Percentiles rank a stretch among this genome's conserved stretches.
phyloP scores from a whole-genome alignment of 2,329 filamentous ascomycete genomes.

The Fusarium bactridioides region DNA sequence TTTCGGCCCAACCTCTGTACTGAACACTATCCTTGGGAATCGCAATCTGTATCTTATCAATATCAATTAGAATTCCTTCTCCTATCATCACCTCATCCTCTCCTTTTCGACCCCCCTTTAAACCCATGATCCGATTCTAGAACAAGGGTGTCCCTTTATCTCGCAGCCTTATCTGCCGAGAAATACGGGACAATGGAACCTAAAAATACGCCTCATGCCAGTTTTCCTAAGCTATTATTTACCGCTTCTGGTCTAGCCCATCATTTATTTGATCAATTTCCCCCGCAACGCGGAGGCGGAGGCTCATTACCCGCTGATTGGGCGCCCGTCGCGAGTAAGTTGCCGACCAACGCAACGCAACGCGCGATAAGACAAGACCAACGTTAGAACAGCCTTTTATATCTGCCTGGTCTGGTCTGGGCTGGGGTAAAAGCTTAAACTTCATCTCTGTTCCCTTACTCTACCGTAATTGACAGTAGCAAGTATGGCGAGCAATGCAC shows the following conservation, averaged over 20 bases:
- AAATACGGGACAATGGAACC: neutral
- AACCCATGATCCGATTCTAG: neutral
- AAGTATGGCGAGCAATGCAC: slow-evolving; percentile 7
- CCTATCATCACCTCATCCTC: neutral
- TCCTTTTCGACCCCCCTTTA: neutral
- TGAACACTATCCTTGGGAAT: neutral
- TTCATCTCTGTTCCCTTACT: neutral
- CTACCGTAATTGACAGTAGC: neutral
- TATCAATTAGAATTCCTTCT: neutral
- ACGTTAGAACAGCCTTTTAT: neutral
- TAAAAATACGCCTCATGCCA: neutral
- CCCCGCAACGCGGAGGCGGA: slow-evolving; percentile 20
- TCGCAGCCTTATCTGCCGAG: neutral
- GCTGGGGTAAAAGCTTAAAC: neutral
- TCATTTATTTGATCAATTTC: neutral
- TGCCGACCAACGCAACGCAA: neutral
- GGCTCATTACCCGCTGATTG: slow-evolving; percentile 9
- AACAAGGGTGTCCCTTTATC: neutral
- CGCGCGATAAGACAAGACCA: neutral
- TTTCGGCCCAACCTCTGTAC: too few relatives aligned
- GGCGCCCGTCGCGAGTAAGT: neutral
- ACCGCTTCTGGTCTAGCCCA: slow-evolving; percentile 13
- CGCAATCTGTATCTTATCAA: neutral
- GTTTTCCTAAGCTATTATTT: slow-evolving; percentile 24
- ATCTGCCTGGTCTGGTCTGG: neutral